phyloP scores from a whole-genome alignment of 2,329 filamentous ascomycete genomes.

The Harringtonia lauricola region DNA sequence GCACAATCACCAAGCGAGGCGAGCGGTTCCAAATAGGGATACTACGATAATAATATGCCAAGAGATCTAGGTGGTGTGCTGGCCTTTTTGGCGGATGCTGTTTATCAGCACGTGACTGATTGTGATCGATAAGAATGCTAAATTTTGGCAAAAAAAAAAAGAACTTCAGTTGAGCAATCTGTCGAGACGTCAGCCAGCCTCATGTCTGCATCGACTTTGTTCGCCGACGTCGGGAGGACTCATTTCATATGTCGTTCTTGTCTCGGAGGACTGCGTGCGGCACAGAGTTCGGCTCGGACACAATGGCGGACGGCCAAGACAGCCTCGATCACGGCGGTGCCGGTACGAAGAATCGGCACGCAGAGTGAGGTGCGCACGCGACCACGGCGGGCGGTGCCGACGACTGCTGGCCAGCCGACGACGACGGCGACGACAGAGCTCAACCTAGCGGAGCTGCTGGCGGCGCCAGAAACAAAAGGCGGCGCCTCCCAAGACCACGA shows the following conservation, averaged over 20 bases:
- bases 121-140: too few species aligned
- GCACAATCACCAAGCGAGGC: too few species aligned
- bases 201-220: conserved; percentile 9
- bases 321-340: neutral
- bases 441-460: too few species aligned
- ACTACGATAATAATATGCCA: too few species aligned
- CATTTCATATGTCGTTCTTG: conserved; percentile 14
- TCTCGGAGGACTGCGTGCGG: conserved; percentile 9
- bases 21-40: too few species aligned
- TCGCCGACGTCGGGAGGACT: conserved; percentile 9
- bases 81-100: too few species aligned
- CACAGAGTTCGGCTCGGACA: neutral
- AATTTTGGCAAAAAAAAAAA: conserved; percentile 2
- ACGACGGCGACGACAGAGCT: conserved; percentile 9
- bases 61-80: too few species aligned
- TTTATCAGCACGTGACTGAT: too few species aligned
- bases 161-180: neutral
- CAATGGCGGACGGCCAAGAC: neutral
- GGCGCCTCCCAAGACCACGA: too few species aligned
- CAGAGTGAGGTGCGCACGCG: neutral
- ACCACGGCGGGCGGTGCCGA: neutral
- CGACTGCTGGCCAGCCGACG: too few species aligned
- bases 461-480: too few species aligned
- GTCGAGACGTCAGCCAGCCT: neutral
- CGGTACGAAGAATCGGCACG: neutral